phyloP scores from a whole-genome alignment of 2,329 filamentous ascomycete genomes.

The Fusarium mangiferae region DNA sequence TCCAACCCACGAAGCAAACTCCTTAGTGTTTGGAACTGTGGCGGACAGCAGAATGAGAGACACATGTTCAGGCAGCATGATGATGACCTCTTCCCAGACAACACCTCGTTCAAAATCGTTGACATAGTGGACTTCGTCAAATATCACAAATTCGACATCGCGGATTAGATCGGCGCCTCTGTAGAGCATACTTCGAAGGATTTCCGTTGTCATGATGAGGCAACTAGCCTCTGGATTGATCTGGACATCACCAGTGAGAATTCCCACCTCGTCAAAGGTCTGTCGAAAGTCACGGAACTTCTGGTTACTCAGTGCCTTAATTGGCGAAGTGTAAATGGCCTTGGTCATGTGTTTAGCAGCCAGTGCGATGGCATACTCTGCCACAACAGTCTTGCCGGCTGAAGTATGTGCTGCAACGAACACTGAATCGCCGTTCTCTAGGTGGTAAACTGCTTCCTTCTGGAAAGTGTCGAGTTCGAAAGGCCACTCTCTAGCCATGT shows the following conservation, averaged over 20 bases:
- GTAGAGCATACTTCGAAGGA: slow-evolving; percentile 97
- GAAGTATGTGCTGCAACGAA: slow-evolving; percentile 98
- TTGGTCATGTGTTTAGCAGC: slow-evolving; percentile 99
- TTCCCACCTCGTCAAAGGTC: slow-evolving; percentile 94
- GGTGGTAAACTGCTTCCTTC: slow-evolving; percentile 97
- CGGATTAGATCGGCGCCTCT: slow-evolving; percentile 94
- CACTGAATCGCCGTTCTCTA: slow-evolving; percentile 95
- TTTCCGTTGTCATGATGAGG: slow-evolving; percentile 99
- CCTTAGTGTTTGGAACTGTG: slow-evolving; percentile 95
- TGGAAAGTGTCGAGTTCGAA: slow-evolving; percentile 99
- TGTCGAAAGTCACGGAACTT: slow-evolving; percentile 96
- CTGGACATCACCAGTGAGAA: slow-evolving; percentile 96
- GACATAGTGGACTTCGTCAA: slow-evolving; percentile 98
- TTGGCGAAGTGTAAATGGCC: slow-evolving; percentile 97
- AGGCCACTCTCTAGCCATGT: slow-evolving; percentile 96
- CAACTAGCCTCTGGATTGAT: slow-evolving; percentile 98
- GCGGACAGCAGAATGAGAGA: slow-evolving; percentile 95
- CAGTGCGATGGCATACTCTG: slow-evolving; percentile 96
- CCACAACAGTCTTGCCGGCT: slow-evolving; percentile 96
- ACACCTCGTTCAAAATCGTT: slow-evolving; percentile 96
- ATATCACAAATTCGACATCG: slow-evolving; percentile 98
- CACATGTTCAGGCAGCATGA: slow-evolving; percentile 98
- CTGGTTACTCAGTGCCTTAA: slow-evolving; percentile 98
- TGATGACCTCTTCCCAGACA: slow-evolving; percentile 99
- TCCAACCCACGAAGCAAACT: slow-evolving; percentile 98